Evolutionary conservation across 169 alveolate genomes (phyloP), one percentile per base, ranked within the genome.

Genomic region (Cryptosporidium muris): DNA sequence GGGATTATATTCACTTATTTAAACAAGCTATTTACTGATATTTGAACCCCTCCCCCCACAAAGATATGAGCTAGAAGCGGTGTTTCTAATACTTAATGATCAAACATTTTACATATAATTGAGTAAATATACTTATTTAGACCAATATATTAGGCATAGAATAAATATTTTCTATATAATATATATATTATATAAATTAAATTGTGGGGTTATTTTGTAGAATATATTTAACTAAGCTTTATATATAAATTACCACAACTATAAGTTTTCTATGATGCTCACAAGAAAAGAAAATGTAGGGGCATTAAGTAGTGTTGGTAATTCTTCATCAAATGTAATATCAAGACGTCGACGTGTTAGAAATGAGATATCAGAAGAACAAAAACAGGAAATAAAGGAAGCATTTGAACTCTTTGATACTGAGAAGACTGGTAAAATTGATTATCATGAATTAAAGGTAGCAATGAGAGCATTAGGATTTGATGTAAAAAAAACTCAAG

Each of bases 391-490:
- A 89, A 95, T 97, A 43, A 96, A 96, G 88, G 99, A 97, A 68
- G 99, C 99, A 6, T 97, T 97, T 89, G 99, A 96, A 88, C 90
- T 97, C 54, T 97, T 97, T 89, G 99, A 97, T 82, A 96, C 99
- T 9, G 97, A 95, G 82, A 97, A 97, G 74, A 92, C 99, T 42
- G 98, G 98, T 7, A 91, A 92, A 82, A 97, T 97, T 80, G 99
- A 97, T 88, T 95, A 97, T 42, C 96, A 95, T 92, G 99, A 98
- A 92, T 90, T 98, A 63, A 97, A 96, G 91, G 99, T 97, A 42
- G 99, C 99, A 40, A 97, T 98, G 99, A 92, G 99, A 51, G 99
- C 99, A 11, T 94, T 98, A 14, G 99, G 99, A 14, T 98, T 97
- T 82, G 99, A 98, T 81, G 99, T 99, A 12, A 96, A 95, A 90